A percentile compares a stretch with the other conserved stretches of the same genome.
Conservation (phyloP, 1,284 basidiomycete genomes). For the Ganoderma lucidum region DNA sequence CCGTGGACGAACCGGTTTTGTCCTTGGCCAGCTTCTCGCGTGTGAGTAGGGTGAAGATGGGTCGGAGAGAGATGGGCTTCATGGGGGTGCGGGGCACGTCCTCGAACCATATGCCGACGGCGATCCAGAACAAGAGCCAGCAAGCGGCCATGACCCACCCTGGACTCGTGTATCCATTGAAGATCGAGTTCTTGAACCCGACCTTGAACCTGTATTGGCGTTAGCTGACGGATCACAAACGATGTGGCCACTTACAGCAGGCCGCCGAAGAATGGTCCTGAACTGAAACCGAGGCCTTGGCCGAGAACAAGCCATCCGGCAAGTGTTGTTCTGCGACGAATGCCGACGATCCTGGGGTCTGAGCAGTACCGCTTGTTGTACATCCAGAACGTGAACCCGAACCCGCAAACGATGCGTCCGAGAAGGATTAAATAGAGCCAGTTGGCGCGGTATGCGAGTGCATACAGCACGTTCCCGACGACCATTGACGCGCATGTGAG, state of each 20-base stretch:
- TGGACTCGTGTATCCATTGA: constrained; percentile 72
- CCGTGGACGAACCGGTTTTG: constrained; percentile 1
- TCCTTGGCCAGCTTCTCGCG: constrained; percentile 15
- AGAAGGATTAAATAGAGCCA: constrained; percentile 59
- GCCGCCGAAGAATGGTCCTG: constrained; percentile 52
- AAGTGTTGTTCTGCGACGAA: constrained; percentile 68
- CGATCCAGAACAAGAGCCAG: constrained; percentile 62
- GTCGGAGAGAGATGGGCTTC: constrained; percentile 26
- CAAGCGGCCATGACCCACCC: constrained; percentile 70
- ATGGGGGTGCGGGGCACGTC: constrained; percentile 48
- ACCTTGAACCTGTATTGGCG: constrained; percentile 37
- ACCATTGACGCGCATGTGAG: constrained; percentile 52
- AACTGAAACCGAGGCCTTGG: constrained; percentile 69
- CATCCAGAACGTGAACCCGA: constrained; percentile 55
- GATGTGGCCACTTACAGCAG: constrained; percentile 45
- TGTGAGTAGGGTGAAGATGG: background rate
- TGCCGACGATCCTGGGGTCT: constrained; percentile 71
- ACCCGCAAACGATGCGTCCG: constrained; percentile 56
- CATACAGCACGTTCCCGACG: constrained; percentile 54
- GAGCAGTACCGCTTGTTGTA: constrained; percentile 70
- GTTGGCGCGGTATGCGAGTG: constrained; percentile 52
- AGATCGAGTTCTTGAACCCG: constrained; percentile 46
- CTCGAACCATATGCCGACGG: constrained; percentile 55
- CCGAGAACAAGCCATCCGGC: constrained; percentile 71
- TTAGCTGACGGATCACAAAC: background rate